Conservation (phyloP, 2,329 filamentous ascomycete genomes). For the Sporothrix schenckii region DNA sequence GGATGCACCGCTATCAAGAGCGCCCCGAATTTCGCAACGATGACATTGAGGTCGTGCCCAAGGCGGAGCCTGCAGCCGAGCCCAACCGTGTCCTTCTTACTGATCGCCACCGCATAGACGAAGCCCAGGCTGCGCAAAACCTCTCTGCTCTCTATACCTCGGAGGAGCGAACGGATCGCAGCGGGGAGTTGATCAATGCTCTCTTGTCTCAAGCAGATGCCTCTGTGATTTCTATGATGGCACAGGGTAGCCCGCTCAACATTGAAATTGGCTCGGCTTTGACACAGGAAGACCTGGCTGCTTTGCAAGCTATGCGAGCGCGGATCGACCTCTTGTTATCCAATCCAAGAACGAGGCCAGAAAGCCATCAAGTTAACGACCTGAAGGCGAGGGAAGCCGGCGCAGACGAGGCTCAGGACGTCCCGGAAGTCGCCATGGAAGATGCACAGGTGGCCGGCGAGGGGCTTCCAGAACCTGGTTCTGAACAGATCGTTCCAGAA, state of each 20-base stretch:
- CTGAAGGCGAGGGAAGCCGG: neutral
- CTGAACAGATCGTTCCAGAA: conserved; percentile 18
- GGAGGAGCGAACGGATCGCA: conserved; percentile 28
- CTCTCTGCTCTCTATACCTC: conserved; percentile 43
- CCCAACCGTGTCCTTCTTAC: conserved; percentile 33
- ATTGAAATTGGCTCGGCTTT: conserved; percentile 48
- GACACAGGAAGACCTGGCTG: conserved; percentile 48
- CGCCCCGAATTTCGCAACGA: conserved; percentile 9
- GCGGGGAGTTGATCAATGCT: conserved; percentile 59
- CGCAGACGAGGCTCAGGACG: neutral
- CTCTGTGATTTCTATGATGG: conserved; percentile 53
- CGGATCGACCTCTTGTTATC: conserved; percentile 44
- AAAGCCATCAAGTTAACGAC: neutral
- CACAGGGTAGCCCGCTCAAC: conserved; percentile 51
- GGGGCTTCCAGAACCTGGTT: neutral
- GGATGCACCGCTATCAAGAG: conserved; percentile 28
- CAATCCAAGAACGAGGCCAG: neutral
- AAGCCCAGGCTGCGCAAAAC: conserved; percentile 68
- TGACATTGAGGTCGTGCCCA: neutral
- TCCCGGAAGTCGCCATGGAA: conserved; percentile 31
- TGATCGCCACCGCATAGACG: conserved; percentile 55
- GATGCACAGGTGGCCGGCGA: neutral
- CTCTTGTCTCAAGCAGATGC: conserved; percentile 58
- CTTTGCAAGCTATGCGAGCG: conserved; percentile 52
- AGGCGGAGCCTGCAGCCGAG: neutral